phyloP scores from a whole-genome alignment of 257 asterid genomes.

The Perilla frutescens region DNA sequence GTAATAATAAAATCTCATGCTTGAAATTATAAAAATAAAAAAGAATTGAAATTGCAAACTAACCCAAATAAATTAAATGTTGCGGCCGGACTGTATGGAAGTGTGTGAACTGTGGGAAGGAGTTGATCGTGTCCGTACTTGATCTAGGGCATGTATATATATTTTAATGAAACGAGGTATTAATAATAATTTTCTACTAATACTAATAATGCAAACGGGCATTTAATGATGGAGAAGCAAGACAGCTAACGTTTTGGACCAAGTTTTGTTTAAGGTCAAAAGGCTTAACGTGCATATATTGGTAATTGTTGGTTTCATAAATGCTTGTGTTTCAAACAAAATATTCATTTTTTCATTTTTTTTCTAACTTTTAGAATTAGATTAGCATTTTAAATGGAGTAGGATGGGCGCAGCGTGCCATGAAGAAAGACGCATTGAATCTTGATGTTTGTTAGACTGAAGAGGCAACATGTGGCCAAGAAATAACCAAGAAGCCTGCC shows the following conservation, averaged over 20 bases:
- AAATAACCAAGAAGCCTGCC: constrained; percentile 37
- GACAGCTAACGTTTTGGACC: constrained; percentile 41
- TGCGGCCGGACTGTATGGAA: background rate
- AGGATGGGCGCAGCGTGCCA: constrained; percentile 27
- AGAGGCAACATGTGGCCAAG: constrained; percentile 37
- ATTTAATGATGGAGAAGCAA: constrained; percentile 31
- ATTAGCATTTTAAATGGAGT: constrained; percentile 9
- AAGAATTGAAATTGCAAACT: too few relatives aligned
- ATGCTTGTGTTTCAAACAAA: constrained; percentile 12
- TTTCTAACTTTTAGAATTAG: background rate
- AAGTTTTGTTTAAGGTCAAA: constrained; percentile 33
- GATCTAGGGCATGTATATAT: background rate
- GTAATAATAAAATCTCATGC: too few relatives aligned
- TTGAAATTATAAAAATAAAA: too few relatives aligned
- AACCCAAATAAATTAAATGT: too few relatives aligned
- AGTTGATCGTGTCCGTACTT: constrained; percentile 31
- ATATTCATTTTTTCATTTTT: background rate
- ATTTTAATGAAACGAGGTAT: constrained; percentile 13
- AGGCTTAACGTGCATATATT: constrained; percentile 19
- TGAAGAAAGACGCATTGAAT: constrained; percentile 15
- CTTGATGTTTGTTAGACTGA: constrained; percentile 35
- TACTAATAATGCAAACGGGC: background rate
- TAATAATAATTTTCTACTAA: background rate
- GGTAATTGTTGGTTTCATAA: constrained; percentile 26
- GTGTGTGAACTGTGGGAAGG: constrained; percentile 14